Conservation (phyloP, 495 filamentous ascomycete species). For the Aspergillus ostianus region DNA sequence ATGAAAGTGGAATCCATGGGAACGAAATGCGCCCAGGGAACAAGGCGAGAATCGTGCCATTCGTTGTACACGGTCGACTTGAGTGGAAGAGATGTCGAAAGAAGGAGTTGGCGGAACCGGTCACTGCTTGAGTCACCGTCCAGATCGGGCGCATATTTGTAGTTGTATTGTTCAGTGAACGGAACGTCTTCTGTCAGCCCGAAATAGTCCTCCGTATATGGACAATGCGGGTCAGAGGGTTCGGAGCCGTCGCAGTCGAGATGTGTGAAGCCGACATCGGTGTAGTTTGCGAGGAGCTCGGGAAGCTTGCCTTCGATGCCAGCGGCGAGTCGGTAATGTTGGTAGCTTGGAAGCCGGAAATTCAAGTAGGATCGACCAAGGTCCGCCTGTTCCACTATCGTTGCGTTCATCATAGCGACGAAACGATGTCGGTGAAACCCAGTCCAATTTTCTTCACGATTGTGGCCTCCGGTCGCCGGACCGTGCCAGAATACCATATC, state of each 20-base stretch:
- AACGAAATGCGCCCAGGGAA: slow-evolving; percentile 57
- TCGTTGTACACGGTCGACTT: slow-evolving; percentile 53
- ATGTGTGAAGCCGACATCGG: slow-evolving; percentile 20
- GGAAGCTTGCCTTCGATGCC: slow-evolving; percentile 7
- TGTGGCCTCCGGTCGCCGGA: slow-evolving; percentile 39
- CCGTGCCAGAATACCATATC: slow-evolving; percentile 51
- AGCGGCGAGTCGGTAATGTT: slow-evolving; percentile 13
- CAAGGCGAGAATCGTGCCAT: slow-evolving; percentile 57
- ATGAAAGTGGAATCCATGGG: slow-evolving; percentile 42
- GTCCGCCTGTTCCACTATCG: slow-evolving; percentile 42
- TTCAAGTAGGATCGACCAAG: slow-evolving; percentile 16
- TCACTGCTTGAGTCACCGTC: slow-evolving; percentile 57
- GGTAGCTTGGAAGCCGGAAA: slow-evolving; percentile 21
- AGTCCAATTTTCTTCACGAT: slow-evolving; percentile 28
- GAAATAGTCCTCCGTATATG: slow-evolving; percentile 51
- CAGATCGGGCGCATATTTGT: slow-evolving; percentile 52
- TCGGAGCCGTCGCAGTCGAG: slow-evolving; percentile 18
- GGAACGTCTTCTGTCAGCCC: slow-evolving; percentile 31
- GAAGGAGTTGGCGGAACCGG: slow-evolving; percentile 49
- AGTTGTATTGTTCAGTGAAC: slow-evolving; percentile 51
- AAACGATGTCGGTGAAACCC: slow-evolving; percentile 46
- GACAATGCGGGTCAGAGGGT: slow-evolving; percentile 38
- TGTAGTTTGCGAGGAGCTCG: slow-evolving; percentile 13
- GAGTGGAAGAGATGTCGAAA: slow-evolving; percentile 40
- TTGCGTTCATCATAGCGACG: slow-evolving; percentile 61